Conservation (phyloP, 345 rosid genomes). For the Melaleuca alternifolia region DNA sequence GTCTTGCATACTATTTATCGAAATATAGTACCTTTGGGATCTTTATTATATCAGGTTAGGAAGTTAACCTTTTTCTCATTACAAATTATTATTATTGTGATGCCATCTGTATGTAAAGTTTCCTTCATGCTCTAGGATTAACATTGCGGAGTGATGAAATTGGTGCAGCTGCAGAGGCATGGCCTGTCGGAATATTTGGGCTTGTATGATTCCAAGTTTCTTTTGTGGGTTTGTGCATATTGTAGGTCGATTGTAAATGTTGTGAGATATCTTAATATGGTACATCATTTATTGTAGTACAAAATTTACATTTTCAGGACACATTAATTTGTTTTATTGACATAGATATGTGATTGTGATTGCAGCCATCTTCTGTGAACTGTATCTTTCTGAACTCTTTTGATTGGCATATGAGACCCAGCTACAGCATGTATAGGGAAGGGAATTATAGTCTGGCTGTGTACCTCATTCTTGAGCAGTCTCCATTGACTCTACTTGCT, state of each 20-base stretch:
- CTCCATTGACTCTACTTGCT: not conserved
- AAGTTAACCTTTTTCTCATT: not conserved
- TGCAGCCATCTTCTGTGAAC: not conserved
- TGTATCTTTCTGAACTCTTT: not conserved
- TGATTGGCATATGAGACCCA: not conserved
- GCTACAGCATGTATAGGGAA: not conserved
- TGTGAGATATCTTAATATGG: not conserved
- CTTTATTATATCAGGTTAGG: constrained; percentile 71
- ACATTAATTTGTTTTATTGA: not conserved
- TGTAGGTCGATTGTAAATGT: constrained; percentile 16
- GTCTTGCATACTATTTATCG: constrained; percentile 67
- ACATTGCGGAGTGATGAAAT: constrained; percentile 75
- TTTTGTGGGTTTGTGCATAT: constrained; percentile 23
- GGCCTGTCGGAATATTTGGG: constrained; percentile 85
- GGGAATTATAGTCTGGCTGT: not conserved
- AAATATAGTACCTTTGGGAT: constrained; percentile 69
- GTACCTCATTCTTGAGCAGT: not conserved
- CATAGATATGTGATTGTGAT: not conserved
- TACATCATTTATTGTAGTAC: not conserved
- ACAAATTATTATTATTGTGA: not conserved
- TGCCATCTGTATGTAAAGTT: not conserved
- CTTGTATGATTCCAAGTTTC: constrained; percentile 63
- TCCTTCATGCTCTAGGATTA: constrained; percentile 38
- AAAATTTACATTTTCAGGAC: not conserved
- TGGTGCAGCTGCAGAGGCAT: constrained; percentile 70